A percentile compares a stretch with the other conserved stretches of the same genome.
phyloP scores from a whole-genome alignment of 257 asterid species.

The Striga asiatica region DNA sequence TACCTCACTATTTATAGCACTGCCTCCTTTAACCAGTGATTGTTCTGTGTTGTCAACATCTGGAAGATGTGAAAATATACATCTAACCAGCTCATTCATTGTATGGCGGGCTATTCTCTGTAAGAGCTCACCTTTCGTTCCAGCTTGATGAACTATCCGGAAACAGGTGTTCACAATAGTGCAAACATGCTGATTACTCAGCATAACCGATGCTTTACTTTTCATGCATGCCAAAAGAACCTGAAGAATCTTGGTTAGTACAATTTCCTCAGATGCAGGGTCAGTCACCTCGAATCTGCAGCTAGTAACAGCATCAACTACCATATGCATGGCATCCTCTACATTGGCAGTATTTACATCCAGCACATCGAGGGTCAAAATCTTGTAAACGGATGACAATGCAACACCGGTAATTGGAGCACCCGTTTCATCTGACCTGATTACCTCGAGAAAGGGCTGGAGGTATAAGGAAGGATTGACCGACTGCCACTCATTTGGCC shows the following conservation, averaged over 20 bases:
- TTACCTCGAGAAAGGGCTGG: constrained; percentile 90
- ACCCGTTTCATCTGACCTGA: constrained; percentile 94
- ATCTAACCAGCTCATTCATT: constrained; percentile 86
- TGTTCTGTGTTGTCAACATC: constrained; percentile 59
- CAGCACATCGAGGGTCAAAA: constrained; percentile 75
- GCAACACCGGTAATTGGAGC: constrained; percentile 93
- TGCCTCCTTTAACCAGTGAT: constrained; percentile 67
- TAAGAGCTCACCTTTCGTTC: constrained; percentile 77
- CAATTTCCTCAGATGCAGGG: constrained; percentile 96
- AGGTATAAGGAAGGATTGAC: constrained; percentile 74
- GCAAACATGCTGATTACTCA: constrained; percentile 93
- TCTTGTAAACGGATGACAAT: constrained; percentile 80
- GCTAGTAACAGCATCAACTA: constrained; percentile 95
- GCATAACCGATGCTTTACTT: constrained; percentile 71
- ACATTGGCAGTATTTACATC: constrained; percentile 55
- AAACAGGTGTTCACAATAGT: constrained; percentile 82
- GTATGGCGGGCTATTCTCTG: constrained; percentile 93
- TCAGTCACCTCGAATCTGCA: constrained; percentile 95
- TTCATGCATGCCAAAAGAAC: constrained; percentile 93
- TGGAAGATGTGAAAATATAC: constrained; percentile 86
- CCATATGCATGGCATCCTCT: constrained; percentile 81
- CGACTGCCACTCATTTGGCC: constrained; percentile 78
- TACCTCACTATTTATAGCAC: constrained; percentile 55
- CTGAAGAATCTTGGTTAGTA: constrained; percentile 88
- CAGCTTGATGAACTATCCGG: constrained; percentile 90